These are phyloP conservation scores for Rhexocercosporidium sp. DNA, from an alignment of 2,329 filamentous ascomycete genomes.

Conservation along the genomic window DNA sequence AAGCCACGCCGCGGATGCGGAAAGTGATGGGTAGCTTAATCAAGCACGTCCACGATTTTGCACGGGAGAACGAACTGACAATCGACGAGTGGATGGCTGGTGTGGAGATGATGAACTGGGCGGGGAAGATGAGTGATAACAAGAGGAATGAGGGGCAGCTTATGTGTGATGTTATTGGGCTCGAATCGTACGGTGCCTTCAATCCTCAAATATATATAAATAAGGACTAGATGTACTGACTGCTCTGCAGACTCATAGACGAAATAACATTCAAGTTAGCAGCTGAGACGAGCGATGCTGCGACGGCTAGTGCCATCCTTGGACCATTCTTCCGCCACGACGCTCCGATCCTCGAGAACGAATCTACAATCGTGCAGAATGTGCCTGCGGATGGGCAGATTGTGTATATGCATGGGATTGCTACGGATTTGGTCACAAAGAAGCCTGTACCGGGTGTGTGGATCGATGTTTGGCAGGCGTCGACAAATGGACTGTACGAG, in stretches of 20 bases:
- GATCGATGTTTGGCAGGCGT: slow-evolving; percentile 69
- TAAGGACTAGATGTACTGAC: slow-evolving; percentile 3
- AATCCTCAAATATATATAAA: not conserved
- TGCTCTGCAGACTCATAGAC: slow-evolving; percentile 47
- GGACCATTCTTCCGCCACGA: slow-evolving; percentile 69
- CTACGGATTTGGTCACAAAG: slow-evolving; percentile 58
- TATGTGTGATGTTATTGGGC: slow-evolving; percentile 65
- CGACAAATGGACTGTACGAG: slow-evolving; percentile 62
- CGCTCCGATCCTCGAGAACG: slow-evolving; percentile 60
- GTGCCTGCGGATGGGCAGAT: slow-evolving; percentile 53
- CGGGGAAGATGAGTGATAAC: slow-evolving; percentile 65
- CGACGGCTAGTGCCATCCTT: slow-evolving; percentile 59
- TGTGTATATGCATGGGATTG: slow-evolving; percentile 62
- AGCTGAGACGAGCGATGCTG: slow-evolving; percentile 49
- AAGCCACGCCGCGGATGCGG: slow-evolving; percentile 60
- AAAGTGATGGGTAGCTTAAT: slow-evolving; percentile 60
- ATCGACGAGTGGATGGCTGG: slow-evolving; percentile 63
- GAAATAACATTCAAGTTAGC: slow-evolving; percentile 39
- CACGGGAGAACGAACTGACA: slow-evolving; percentile 61
- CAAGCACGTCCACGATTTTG: slow-evolving; percentile 62
- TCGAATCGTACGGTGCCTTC: slow-evolving; percentile 56
- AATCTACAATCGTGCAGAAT: slow-evolving; percentile 58
- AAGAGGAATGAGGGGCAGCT: slow-evolving; percentile 68
- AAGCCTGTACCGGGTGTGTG: slow-evolving; percentile 60
- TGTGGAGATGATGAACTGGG: slow-evolving; percentile 62